Base-by-base conservation (phyloP, 2,329 filamentous ascomycete species). In the Exophiala bonariae region DNA sequence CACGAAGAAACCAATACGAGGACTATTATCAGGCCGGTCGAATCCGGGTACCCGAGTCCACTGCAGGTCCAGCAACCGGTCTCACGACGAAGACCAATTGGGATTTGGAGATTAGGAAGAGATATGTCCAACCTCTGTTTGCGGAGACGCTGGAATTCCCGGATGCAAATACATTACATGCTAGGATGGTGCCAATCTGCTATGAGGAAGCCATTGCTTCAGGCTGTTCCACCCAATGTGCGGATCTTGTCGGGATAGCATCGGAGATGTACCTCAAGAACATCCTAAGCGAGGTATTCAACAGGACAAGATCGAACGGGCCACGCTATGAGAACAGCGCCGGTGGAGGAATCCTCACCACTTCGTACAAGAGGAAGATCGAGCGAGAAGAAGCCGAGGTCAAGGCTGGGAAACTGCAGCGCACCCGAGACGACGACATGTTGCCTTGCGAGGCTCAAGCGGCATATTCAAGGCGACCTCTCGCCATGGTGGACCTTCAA, bases 361-460 rank as follows among this genome's bases (percentile, higher is more conserved):
- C 85, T 57, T 84, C 82, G 49, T 96, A 92, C 67, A 82, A 82
- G 54, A 78, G 80, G 49, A 87, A 89, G 63, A 75, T 96, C 9
- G 81, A 82, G 44, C 75, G 76, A 37, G 91, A 96, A 65, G 90
- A 96, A 63, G 79, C 85, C 34, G 79, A 82, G 1, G 83, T 81
- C 19, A 78, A 82, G 32, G 77, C 82, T n/a, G 89, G 90, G 3
- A 87, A 91, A 58, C 66, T 95, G 1, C 74, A 79, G 14, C 79
- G 88, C 56, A 87, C 90, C 49, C 85, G 86, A 50, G 67, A 70
- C 16, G 85, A 80, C 38, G 90, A 90, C 1, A 69, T 95, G 20
- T 70, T 96, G 4, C 92, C 91, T 0, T 73, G 90, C 28, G 90
- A 96, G 66, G 81, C 87, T 3, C 89, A 87, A 63, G 85, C 86